Base-by-base conservation (phyloP, 176 grass and related monocot species). In the Ananas comosus region DNA sequence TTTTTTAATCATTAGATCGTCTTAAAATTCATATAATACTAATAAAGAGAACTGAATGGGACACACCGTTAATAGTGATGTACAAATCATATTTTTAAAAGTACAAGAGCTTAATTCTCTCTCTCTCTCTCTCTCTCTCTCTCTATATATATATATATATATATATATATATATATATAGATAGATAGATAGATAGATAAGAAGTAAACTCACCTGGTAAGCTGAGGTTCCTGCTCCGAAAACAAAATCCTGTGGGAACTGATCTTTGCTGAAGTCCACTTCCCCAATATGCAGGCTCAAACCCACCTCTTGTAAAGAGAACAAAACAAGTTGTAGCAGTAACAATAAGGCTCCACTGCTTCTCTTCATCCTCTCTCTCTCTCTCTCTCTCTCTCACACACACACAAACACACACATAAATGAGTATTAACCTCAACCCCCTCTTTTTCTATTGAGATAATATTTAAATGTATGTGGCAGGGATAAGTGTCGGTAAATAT, bases 181-280 rank as follows among this genome's bases (percentile, higher is more conserved):
- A 16, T 16, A 57, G 5, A 5, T 5, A 57, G 1, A 13, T 6
- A n/a, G 14, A 16, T 57, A 57, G 13, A 13, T 6, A 59, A 59
- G 10, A 59, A 9, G 10, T 59, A 21, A 21, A 9, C 4, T 69
- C 11, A 69, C 67, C 67, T 69, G 67, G 29, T 25, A 69, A 69
- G 67, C 67, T 22, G 67, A 69, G 24, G 67, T 69, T 50, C 67
- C 67, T 69, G 67, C 67, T 11, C 67, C 67, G 25, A 69, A 69
- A 4, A 69, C 21, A 22, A 69, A 69, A 49, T 21, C 67, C 0
- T 18, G n/a, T 8, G 67, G 67, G 67, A 69, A 69, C 17, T 52
- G 49, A 69, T 51, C 67, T 49, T 49, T 69, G 0, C 50, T 71
- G 18, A 66, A 21, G 19, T 59, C 56, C 16, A 18, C 14, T 18